Base-by-base conservation (phyloP, 1,284 basidiomycete species). In the Schizophyllum amplum region DNA sequence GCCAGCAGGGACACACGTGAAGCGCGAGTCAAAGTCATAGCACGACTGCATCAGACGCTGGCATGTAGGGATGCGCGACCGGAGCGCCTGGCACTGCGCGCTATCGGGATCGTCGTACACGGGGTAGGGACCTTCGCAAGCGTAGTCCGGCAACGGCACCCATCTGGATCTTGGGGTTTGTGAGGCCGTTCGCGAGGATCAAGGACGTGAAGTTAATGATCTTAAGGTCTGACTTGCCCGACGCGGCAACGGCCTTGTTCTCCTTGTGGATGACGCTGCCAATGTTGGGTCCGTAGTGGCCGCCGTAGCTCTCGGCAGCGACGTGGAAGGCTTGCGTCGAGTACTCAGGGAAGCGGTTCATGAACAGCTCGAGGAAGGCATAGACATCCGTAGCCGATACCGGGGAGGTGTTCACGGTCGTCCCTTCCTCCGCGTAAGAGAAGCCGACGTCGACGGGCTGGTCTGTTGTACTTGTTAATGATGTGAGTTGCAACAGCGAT, bases 371-470 rank as follows among this genome's bases (percentile, higher is more conserved):
- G 53, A 96, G 77, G 82, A 97, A 96, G 1, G 90, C 90, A 65
- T 92, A 92, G 22, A 96, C 91, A 63, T 97, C 94, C 67, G 83
- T 77, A 21, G 87, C 92, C 3, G 87, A 87, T 48, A 82, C 81
- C 15, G 86, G 85, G 59, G 83, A 86, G 27, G 76, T 87, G 67
- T 83, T 80, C 59, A 97, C 89, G 3, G 76, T 78, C 1, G 83
- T 85, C 20, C 82, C 81, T 57, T 86, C 82, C 23, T 84, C 80
- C 13, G 86, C 82, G 69, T 94, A 96, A 0, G 92, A 94, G 72
- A 82, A 96, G 51, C 94, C 94, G 25, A 96, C 94, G 59, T 88
- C 83, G 64, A 94, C 80, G 9, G 93, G 93, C 66, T 95, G 88
- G 71, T 94, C 92, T 54, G 94, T 81, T 82, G 94, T 94, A 55